Percentiles rank a stretch among this genome's conserved stretches.
These are phyloP conservation scores for Penicillium samsonianum DNA, from an alignment of 495 filamentous ascomycete species.

Conservation along the genomic window DNA sequence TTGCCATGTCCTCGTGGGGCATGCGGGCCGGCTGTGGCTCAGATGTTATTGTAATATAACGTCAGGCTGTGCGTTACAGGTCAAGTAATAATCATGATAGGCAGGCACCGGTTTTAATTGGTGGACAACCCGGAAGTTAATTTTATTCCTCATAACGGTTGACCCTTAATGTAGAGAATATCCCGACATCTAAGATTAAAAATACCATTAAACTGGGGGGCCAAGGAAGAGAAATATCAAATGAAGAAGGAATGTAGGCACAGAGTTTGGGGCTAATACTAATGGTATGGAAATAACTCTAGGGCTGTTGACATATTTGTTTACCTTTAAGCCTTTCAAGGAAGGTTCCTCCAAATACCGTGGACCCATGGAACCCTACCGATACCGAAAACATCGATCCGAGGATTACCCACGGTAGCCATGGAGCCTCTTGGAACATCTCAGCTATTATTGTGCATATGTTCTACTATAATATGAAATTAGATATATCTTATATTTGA, in stretches of 20 bases:
- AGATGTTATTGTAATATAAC: neutral
- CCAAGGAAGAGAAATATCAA: neutral
- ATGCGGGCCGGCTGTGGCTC: conserved; percentile 6
- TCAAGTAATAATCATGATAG: neutral
- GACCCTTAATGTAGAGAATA: conserved; percentile 6
- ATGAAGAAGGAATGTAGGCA: neutral
- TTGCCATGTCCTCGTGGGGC: conserved; percentile 4
- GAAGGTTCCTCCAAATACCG: neutral
- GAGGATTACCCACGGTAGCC: neutral
- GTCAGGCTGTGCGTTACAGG: neutral
- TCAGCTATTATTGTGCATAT: neutral
- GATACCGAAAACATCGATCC: neutral
- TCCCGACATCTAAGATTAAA: conserved; percentile 2
- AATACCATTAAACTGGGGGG: neutral
- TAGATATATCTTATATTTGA: neutral
- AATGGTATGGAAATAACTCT: no score
- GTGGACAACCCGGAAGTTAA: neutral
- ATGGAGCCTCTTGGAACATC: neutral
- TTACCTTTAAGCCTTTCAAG: neutral
- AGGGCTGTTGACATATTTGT: neutral
- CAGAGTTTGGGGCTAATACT: neutral
- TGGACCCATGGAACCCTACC: neutral
- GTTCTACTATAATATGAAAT: neutral
- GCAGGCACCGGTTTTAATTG: neutral
- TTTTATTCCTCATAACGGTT: neutral